Conservation (phyloP, 169 alveolate genomes). For the Eimeria falciformis region DNA sequence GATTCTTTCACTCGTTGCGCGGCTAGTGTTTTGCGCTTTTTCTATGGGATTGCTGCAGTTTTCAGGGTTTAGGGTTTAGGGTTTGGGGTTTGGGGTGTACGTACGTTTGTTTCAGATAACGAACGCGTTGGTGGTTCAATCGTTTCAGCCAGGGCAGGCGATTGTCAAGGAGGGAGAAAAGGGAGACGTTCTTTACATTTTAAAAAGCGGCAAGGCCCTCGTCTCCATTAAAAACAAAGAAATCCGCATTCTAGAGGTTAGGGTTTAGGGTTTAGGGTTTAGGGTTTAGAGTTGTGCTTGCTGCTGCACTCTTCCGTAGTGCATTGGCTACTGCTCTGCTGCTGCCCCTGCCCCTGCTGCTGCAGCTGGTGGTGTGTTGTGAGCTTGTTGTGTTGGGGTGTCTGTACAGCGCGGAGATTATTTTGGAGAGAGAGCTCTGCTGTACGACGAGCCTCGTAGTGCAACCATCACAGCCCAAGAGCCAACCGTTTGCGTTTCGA, state of each 20-base stretch:
- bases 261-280: conserved; percentile 39
- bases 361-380: not conserved
- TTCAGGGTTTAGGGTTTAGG: conserved; percentile 9
- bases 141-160: conserved; percentile 86
- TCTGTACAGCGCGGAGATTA: conserved; percentile 89
- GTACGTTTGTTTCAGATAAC: conserved; percentile 80
- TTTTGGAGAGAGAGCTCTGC: conserved; percentile 95
- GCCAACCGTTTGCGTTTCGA: conserved; percentile 89
- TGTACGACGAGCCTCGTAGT: conserved; percentile 94
- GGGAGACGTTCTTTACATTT: conserved; percentile 93
- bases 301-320: not conserved
- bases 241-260: conserved; percentile 84
- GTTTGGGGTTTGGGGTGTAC: not conserved
- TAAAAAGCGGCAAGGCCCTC: conserved; percentile 92
- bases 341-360: conserved; percentile 3
- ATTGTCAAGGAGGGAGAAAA: conserved; percentile 94
- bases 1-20: no score
- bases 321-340: not conserved
- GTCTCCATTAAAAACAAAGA: conserved; percentile 88
- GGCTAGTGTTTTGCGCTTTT: no score
- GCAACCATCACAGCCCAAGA: conserved; percentile 94
- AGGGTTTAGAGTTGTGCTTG: conserved; percentile 2
- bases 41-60: no score
- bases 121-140: conserved; percentile 91
- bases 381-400: no score